Evolutionary conservation across 2,329 filamentous ascomycete species (phyloP).

Genomic region (Zelopaecilomyces penicillatus): DNA sequence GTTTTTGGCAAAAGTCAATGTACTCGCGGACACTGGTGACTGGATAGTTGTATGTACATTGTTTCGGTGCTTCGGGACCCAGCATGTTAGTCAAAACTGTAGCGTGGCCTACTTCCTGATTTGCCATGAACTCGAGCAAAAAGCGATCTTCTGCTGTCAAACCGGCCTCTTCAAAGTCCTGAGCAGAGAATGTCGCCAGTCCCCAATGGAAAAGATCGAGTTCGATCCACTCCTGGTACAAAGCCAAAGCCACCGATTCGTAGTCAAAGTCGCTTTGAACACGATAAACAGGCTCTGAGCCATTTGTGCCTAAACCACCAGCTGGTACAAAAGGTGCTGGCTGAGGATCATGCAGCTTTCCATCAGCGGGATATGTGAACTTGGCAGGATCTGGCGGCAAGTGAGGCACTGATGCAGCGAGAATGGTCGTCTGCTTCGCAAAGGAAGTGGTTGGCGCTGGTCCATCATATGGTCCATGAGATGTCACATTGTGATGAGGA

Average conservation of each 20-base stretch:
- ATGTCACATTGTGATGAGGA: conserved; percentile 48
- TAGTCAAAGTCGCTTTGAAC: conserved; percentile 78
- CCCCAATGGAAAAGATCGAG: conserved; percentile 75
- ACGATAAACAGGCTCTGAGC: conserved; percentile 66
- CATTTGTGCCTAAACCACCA: conserved; percentile 70
- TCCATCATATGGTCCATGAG: conserved; percentile 61
- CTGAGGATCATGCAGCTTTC: conserved; percentile 55
- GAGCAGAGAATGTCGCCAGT: conserved; percentile 57
- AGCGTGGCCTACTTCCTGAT: conserved; percentile 71
- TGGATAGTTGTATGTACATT: conserved; percentile 79
- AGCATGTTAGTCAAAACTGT: conserved; percentile 73
- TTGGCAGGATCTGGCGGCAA: conserved; percentile 51
- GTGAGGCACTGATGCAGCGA: conserved; percentile 49
- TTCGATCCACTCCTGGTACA: conserved; percentile 82
- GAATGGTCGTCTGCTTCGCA: conserved; percentile 50
- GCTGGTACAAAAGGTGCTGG: conserved; percentile 65
- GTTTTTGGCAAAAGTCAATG: conserved; percentile 75
- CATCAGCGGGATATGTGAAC: conserved; percentile 64
- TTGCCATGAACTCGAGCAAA: conserved; percentile 66
- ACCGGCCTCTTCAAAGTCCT: conserved; percentile 62
- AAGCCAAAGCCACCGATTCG: conserved; percentile 62
- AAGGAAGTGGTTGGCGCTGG: conserved; percentile 58
- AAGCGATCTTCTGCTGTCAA: conserved; percentile 60
- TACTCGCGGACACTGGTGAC: conserved; percentile 66
- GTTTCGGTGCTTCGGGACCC: conserved; percentile 57